Evolutionary conservation across 2,329 filamentous ascomycete genomes (phyloP).

Genomic region (Fusarium keratoplasticum): DNA sequence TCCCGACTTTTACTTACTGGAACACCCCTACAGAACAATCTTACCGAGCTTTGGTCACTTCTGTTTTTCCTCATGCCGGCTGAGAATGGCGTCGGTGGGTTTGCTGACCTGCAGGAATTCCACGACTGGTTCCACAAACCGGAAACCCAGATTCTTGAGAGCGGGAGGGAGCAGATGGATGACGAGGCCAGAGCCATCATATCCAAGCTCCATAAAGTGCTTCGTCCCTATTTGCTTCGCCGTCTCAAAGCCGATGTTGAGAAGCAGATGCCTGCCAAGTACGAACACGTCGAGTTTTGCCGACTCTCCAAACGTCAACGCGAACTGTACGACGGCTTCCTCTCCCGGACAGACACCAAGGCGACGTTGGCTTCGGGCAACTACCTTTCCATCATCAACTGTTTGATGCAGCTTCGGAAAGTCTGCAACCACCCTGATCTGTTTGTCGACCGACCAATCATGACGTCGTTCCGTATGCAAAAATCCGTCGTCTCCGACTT

Average conservation of each 20-base stretch:
- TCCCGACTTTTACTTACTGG: constrained; percentile 90
- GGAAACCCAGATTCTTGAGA: constrained; percentile 95
- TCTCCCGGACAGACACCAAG: constrained; percentile 89
- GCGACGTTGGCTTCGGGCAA: constrained; percentile 92
- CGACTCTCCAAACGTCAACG: constrained; percentile 94
- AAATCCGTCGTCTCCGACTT: constrained; percentile 82
- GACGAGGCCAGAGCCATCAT: constrained; percentile 94
- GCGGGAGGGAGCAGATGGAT: constrained; percentile 92
- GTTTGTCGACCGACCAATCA: constrained; percentile 95
- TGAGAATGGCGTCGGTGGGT: constrained; percentile 86
- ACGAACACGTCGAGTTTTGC: constrained; percentile 96
- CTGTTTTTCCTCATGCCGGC: constrained; percentile 97
- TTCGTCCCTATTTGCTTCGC: constrained; percentile 90
- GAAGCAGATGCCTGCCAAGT: constrained; percentile 98
- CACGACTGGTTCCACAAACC: constrained; percentile 96
- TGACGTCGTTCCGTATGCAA: constrained; percentile 94
- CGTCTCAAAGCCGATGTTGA: constrained; percentile 96
- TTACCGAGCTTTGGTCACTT: constrained; percentile 96
- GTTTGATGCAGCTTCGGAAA: constrained; percentile 95
- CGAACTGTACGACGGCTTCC: constrained; percentile 95
- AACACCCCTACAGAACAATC: constrained; percentile 95
- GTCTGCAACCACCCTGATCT: constrained; percentile 99
- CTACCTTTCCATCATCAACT: constrained; percentile 98
- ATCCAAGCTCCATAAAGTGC: constrained; percentile 90
- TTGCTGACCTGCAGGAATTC: constrained; percentile 95